Evolutionary conservation across 2,329 filamentous ascomycete species (phyloP).

Genomic region (Arthroderma sp.): DNA sequence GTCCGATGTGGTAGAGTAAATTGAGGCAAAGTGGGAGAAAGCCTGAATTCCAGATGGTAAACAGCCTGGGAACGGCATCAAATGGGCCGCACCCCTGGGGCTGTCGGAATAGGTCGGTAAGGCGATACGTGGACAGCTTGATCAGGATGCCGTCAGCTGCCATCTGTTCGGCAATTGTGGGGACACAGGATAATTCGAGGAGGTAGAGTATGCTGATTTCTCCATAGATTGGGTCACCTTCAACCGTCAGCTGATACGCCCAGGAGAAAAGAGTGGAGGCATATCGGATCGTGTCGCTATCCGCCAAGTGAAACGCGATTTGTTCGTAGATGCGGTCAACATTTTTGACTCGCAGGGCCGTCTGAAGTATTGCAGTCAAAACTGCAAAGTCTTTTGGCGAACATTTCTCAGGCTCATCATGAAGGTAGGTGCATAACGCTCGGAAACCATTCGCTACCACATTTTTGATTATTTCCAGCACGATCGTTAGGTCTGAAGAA

Average conservation of each 20-base stretch:
- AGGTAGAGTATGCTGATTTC: constrained; percentile 84
- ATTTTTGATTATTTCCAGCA: constrained; percentile 67
- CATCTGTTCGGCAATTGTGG: constrained; percentile 72
- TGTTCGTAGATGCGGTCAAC: constrained; percentile 59
- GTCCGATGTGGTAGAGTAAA: constrained; percentile 66
- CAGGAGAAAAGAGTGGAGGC: constrained; percentile 84
- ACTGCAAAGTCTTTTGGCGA: constrained; percentile 72
- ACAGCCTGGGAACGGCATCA: constrained; percentile 62
- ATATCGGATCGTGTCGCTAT: constrained; percentile 59
- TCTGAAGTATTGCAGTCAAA: constrained; percentile 76
- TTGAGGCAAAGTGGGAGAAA: constrained; percentile 82
- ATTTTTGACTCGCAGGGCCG: constrained; percentile 63
- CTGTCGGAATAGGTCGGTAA: constrained; percentile 62
- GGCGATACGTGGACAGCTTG: constrained; percentile 63
- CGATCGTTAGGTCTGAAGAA: constrained; percentile 39
- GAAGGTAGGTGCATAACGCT: constrained; percentile 65
- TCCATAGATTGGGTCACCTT: constrained; percentile 79
- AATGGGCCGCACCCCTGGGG: constrained; percentile 62
- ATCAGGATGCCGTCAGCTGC: constrained; percentile 74
- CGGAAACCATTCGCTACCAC: constrained; percentile 74
- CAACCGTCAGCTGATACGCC: constrained; percentile 67
- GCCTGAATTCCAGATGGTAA: constrained; percentile 79
- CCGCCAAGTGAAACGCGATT: constrained; percentile 54
- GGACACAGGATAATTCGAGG: constrained; percentile 71
- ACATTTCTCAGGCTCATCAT: constrained; percentile 54